Evolutionary conservation across 2,329 filamentous ascomycete species (phyloP).

Genomic region (Penicillium occitanis): DNA sequence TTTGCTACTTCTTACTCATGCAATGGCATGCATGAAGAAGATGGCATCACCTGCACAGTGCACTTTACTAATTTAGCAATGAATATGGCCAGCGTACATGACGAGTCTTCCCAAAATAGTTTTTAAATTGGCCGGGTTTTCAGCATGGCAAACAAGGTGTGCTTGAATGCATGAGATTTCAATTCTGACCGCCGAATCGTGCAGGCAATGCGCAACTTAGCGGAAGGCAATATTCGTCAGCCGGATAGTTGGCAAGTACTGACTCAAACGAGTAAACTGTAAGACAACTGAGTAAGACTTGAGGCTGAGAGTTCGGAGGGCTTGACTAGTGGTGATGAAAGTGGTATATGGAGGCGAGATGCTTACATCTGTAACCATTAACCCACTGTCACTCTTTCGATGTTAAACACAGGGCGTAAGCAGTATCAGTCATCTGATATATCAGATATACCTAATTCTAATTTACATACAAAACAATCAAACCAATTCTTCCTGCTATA

Average conservation of each 20-base stretch:
- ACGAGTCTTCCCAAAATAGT: background rate
- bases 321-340: background rate
- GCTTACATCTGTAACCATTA: background rate
- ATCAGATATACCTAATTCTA: slow-evolving; percentile 10
- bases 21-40: background rate
- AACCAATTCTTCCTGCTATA: slow-evolving; percentile 16
- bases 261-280: background rate
- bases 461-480: slow-evolving; percentile 12
- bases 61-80: background rate
- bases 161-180: slow-evolving; percentile 1
- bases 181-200: slow-evolving; percentile 1
- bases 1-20: background rate
- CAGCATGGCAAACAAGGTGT: slow-evolving; percentile 3
- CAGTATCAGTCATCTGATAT: slow-evolving; percentile 3
- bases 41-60: background rate
- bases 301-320: background rate
- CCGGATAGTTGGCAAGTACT: background rate
- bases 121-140: background rate
- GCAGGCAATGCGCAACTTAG: background rate
- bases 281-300: background rate
- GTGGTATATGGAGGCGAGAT: slow-evolving; percentile 3
- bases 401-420: background rate
- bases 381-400: too few species aligned
- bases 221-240: background rate
- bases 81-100: background rate